Conservation (phyloP, 2,329 filamentous ascomycete genomes). For the Penicillium sp. region DNA sequence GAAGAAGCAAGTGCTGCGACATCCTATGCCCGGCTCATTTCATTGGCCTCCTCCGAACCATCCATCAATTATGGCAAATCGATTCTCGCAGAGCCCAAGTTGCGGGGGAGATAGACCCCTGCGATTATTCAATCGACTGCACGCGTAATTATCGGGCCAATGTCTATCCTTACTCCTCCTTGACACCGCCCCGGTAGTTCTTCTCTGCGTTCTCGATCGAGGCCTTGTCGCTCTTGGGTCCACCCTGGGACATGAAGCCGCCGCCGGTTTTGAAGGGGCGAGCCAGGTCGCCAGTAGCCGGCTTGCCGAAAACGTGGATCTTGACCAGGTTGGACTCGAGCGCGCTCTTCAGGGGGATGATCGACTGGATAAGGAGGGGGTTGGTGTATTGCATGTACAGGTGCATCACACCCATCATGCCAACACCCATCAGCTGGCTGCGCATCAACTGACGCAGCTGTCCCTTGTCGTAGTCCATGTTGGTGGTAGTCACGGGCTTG, state of each 20-base stretch:
- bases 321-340: slow-evolving; percentile 96
- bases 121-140: neutral
- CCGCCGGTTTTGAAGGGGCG: slow-evolving; percentile 88
- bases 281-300: slow-evolving; percentile 88
- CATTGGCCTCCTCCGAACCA: neutral
- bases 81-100: neutral
- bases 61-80: neutral
- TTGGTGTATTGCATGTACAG: slow-evolving; percentile 99
- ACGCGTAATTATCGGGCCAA: neutral
- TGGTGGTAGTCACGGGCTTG: slow-evolving; percentile 94
- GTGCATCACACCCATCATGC: slow-evolving; percentile 99
- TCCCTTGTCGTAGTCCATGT: slow-evolving; percentile 89
- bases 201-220: slow-evolving; percentile 59
- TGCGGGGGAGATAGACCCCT: no score
- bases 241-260: slow-evolving; percentile 75
- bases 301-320: slow-evolving; percentile 87
- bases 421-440: slow-evolving; percentile 90
- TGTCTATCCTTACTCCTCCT: slow-evolving; percentile 49
- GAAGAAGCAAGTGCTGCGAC: slow-evolving; percentile 2
- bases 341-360: slow-evolving; percentile 94
- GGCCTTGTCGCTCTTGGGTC: slow-evolving; percentile 91
- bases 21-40: neutral
- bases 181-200: slow-evolving; percentile 55
- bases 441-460: slow-evolving; percentile 88
- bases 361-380: slow-evolving; percentile 96